These are phyloP conservation scores for Cystobasidiaceae sp. DNA, from an alignment of 1,284 basidiomycete species.

Conservation along the genomic window DNA sequence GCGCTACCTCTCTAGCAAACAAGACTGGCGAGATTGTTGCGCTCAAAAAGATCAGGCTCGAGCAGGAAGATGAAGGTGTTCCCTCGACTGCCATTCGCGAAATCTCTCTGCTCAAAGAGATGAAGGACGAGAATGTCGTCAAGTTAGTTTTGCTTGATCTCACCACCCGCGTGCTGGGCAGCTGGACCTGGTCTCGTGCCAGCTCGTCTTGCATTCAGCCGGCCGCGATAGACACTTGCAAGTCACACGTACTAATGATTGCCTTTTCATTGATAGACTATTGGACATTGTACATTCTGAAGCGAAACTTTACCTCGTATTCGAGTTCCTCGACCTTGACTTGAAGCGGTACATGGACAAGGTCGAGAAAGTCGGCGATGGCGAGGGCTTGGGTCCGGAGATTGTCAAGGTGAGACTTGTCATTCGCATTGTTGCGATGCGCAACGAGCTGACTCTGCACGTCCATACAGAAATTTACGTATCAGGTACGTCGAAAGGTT, in stretches of 20 bases:
- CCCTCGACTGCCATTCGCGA: constrained; percentile 96
- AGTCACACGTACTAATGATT: too few relatives aligned
- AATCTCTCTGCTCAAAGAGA: constrained; percentile 93
- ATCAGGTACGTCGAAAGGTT: constrained; percentile 14
- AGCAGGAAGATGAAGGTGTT: constrained; percentile 96
- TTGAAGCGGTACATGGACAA: constrained; percentile 93
- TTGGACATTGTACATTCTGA: constrained; percentile 96
- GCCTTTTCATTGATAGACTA: too few relatives aligned
- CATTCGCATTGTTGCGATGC: neutral
- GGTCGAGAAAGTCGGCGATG: constrained; percentile 33
- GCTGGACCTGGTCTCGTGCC: too few relatives aligned
- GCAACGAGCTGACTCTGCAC: neutral
- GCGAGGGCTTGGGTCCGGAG: constrained; percentile 60
- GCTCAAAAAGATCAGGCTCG: constrained; percentile 95
- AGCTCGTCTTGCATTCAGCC: too few relatives aligned
- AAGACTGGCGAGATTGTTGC: constrained; percentile 74
- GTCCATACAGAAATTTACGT: constrained; percentile 23
- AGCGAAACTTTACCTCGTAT: constrained; percentile 93
- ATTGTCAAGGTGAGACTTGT: constrained; percentile 49
- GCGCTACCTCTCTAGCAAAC: constrained; percentile 39
- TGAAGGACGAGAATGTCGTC: constrained; percentile 93
- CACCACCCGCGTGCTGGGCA: too few relatives aligned
- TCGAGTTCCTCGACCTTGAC: constrained; percentile 91
- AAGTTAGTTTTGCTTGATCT: constrained; percentile 52
- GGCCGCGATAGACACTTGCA: too few relatives aligned